These are phyloP conservation scores for Pneumocystis carinii DNA, from an alignment of 1,139 yeast genomes.

Conservation along the genomic window DNA sequence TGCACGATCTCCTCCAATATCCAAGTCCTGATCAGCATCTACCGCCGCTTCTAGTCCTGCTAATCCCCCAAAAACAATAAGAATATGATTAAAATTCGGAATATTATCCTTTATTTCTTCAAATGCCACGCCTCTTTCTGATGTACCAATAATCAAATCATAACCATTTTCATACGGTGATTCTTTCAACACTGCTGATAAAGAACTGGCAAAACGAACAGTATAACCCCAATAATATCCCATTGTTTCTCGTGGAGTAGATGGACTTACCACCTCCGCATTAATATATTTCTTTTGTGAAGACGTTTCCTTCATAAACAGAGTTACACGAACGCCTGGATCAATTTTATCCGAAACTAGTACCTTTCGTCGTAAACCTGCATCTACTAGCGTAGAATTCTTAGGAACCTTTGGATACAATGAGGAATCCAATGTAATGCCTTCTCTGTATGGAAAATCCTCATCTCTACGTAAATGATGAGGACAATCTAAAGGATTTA, in stretches of 20 bases:
- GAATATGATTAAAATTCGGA: constrained; percentile 8
- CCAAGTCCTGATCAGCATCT: constrained; percentile 7
- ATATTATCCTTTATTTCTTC: constrained; percentile 5
- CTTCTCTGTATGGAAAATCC: constrained; percentile 11
- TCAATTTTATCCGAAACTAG: constrained; percentile 8
- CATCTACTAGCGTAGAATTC: constrained; percentile 7
- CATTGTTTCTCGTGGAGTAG: constrained; percentile 10
- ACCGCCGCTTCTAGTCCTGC: constrained; percentile 10
- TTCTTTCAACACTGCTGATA: constrained; percentile 11
- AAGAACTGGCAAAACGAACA: constrained; percentile 11
- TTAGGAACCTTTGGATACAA: neutral
- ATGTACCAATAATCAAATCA: constrained; percentile 4
- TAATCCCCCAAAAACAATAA: constrained; percentile 11
- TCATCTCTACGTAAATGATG: constrained; percentile 10
- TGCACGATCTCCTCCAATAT: constrained; percentile 6
- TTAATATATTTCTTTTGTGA: constrained; percentile 4
- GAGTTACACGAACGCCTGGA: constrained; percentile 8
- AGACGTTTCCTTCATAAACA: constrained; percentile 3
- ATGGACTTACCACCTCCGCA: constrained; percentile 10
- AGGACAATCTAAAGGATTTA: constrained; percentile 9
- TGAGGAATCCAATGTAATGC: constrained; percentile 4
- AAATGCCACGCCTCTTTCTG: constrained; percentile 6
- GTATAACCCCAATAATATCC: constrained; percentile 13
- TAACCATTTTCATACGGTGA: constrained; percentile 2
- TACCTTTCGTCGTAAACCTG: constrained; percentile 6